Evolutionary conservation across 352 stramenopile genomes (phyloP).

Genomic region (Phytophthora boehmeriae): DNA sequence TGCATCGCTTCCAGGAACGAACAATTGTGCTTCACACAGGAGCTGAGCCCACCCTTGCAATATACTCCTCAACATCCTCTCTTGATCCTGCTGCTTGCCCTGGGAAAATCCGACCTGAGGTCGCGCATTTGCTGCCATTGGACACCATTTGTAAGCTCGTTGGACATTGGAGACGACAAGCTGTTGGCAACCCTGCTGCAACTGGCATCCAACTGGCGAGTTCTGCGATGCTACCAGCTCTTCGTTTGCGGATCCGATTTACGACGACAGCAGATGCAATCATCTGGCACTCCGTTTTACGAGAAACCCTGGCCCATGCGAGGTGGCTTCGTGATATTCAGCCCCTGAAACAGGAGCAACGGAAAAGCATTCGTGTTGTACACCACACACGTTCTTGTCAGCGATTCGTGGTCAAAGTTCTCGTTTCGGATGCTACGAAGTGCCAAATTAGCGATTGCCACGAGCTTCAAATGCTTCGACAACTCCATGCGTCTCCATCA

Average conservation of each 20-base stretch:
- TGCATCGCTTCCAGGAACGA: conserved; percentile 53
- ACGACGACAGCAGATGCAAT: conserved; percentile 48
- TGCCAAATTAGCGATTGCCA: conserved; percentile 18
- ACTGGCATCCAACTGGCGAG: conserved; percentile 46
- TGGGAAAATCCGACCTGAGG: conserved; percentile 14
- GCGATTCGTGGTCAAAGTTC: conserved; percentile 55
- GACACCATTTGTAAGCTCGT: conserved; percentile 38
- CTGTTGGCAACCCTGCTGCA: background rate
- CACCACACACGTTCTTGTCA: conserved; percentile 12
- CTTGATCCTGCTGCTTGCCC: conserved; percentile 4
- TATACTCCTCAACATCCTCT: conserved; percentile 20
- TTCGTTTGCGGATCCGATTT: conserved; percentile 57
- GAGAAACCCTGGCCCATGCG: conserved; percentile 43
- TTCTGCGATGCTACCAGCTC: conserved; percentile 3
- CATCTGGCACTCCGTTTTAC: conserved; percentile 55
- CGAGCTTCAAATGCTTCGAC: conserved; percentile 52
- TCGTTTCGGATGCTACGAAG: conserved; percentile 22
- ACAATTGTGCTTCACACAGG: conserved; percentile 47
- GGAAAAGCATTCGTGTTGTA: conserved; percentile 14
- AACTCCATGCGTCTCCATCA: conserved; percentile 22
- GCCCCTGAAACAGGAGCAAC: conserved; percentile 8
- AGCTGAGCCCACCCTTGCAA: conserved; percentile 26
- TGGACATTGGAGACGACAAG: background rate
- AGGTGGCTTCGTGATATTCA: conserved; percentile 40
- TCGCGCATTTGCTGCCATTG: conserved; percentile 29